Evolutionary conservation across 2,329 filamentous ascomycete species (phyloP), one percentile per base, ranked within the genome.

Genomic region (Fusarium annulatum): DNA sequence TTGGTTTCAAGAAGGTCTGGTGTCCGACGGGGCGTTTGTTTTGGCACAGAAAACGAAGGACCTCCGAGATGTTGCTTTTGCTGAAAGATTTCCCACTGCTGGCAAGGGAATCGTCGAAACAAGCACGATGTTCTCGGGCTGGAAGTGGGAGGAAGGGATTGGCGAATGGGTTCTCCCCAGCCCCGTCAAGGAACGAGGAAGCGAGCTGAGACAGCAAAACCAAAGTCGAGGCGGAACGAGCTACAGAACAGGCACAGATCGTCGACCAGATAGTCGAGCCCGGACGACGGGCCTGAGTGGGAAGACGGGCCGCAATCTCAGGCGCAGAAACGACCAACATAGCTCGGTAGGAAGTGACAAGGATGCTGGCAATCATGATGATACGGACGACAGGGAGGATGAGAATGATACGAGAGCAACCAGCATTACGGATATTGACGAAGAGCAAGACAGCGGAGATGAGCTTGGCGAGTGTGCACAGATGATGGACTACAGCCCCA

Each of bases 1-100:
- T 15, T 79, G 78, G 61, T 78, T 83, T 30, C 69, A 85, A 10
- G 71, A 78, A 36, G 82, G 80, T 26, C 78, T 89, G 39, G 82
- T 82, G 36, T 79, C 81, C 6, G 86, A 88, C 36, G 83, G 84
- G 3, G 87, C 88, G 1, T 88, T 89, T 72, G 77, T 85, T 36
- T 78, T 89, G 34, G 87, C 88, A 2, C 85, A 88, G 65, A 82
- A 84, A 60, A 89, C 87, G 19, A 86, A 85, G 61, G 85, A 88
- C 71, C 79, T 89, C 11, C 81, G 85, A 33, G 88, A 90, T 71
- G 82, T 89, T 45, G 85, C 85, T 15, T 88, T 87, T 73, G 88
- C 87, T 7, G 88, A 90, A 72, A 82, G 79, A 36, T 79, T 88
- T 33, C 63, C 74, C 28, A 62, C 48, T 11, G 62, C 69, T 28